Evolutionary conservation across 148 eudicot genomes (phyloP).

Genomic region (Rhododendron ferrugineum): DNA sequence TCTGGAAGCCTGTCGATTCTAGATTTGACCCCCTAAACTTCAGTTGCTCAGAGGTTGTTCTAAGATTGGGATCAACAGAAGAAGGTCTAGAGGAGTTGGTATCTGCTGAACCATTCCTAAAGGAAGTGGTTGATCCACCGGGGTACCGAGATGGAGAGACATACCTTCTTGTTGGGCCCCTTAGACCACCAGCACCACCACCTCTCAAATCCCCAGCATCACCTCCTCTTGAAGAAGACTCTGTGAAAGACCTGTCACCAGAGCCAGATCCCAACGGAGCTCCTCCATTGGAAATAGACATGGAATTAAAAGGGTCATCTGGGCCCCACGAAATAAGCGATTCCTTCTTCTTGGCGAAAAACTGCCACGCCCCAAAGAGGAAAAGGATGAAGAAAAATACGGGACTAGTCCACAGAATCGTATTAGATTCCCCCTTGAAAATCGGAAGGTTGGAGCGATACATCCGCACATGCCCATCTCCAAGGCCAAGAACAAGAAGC

Average conservation of each 20-base stretch:
- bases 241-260: slow-evolving; percentile 50
- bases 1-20: slow-evolving; percentile 54
- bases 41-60: slow-evolving; percentile 54
- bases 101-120: slow-evolving; percentile 48
- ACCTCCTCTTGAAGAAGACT: slow-evolving; percentile 49
- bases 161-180: slow-evolving; percentile 74
- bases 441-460: slow-evolving; percentile 74
- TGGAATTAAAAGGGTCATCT: slow-evolving; percentile 68
- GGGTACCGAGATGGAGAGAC: slow-evolving; percentile 76
- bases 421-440: slow-evolving; percentile 53
- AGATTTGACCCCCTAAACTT: slow-evolving; percentile 71
- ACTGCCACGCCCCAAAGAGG: slow-evolving; percentile 90
- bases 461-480: slow-evolving; percentile 75
- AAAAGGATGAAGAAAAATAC: slow-evolving; percentile 74
- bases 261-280: slow-evolving; percentile 50
- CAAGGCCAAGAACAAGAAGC: slow-evolving; percentile 70
- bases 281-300: slow-evolving; percentile 43
- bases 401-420: slow-evolving; percentile 76
- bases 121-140: slow-evolving; percentile 42
- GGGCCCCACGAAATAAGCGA: slow-evolving; percentile 91
- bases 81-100: slow-evolving; percentile 52
- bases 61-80: slow-evolving; percentile 57
- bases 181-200: slow-evolving; percentile 30
- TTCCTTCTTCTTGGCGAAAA: slow-evolving; percentile 90
- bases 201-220: slow-evolving; percentile 63